Conservation (phyloP, 2,329 filamentous ascomycete species). For the Colletotrichum sp. region DNA sequence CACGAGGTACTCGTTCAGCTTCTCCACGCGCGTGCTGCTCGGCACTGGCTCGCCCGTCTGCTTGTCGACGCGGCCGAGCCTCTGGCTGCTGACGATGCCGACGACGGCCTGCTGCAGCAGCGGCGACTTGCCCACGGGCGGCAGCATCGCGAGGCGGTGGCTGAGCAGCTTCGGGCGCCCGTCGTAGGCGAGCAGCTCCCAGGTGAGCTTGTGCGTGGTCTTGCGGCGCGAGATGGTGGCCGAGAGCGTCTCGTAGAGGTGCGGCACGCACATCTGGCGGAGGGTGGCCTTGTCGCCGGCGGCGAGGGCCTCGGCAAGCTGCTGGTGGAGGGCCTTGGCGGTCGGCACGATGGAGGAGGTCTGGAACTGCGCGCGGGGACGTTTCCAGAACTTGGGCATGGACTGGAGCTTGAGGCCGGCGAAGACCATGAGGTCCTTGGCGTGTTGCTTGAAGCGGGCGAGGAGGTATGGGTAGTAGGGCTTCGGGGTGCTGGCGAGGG, state of each 20-base stretch:
- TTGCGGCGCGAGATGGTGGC: slow-evolving; percentile 59
- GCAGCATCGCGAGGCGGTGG: slow-evolving; percentile 55
- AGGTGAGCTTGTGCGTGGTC: slow-evolving; percentile 48
- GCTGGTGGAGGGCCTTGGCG: slow-evolving; percentile 63
- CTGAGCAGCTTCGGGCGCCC: slow-evolving; percentile 57
- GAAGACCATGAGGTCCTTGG: slow-evolving; percentile 36
- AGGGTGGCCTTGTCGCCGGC: slow-evolving; percentile 58
- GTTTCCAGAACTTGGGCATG: slow-evolving; percentile 46
- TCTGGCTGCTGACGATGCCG: slow-evolving; percentile 62
- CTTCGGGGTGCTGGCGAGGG: slow-evolving; percentile 32
- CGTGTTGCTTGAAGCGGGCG: slow-evolving; percentile 39
- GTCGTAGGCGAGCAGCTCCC: slow-evolving; percentile 61
- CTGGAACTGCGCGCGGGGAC: slow-evolving; percentile 48
- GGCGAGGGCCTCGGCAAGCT: slow-evolving; percentile 68
- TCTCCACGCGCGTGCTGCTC: slow-evolving; percentile 54
- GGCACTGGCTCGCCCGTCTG: slow-evolving; percentile 35
- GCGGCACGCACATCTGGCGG: slow-evolving; percentile 56
- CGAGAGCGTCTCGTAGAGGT: slow-evolving; percentile 57
- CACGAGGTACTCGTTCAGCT: slow-evolving; percentile 69
- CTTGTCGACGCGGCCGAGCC: slow-evolving; percentile 47
- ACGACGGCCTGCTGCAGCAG: slow-evolving; percentile 66
- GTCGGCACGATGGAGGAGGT: slow-evolving; percentile 50
- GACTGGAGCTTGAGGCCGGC: slow-evolving; percentile 48
- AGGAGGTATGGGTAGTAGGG: slow-evolving; percentile 41
- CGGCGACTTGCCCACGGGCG: slow-evolving; percentile 39